A percentile compares a stretch with the other conserved stretches of the same genome.
phyloP scores from a whole-genome alignment of 176 grass and related monocot genomes.

The Ampelocalamus luodianensis region DNA sequence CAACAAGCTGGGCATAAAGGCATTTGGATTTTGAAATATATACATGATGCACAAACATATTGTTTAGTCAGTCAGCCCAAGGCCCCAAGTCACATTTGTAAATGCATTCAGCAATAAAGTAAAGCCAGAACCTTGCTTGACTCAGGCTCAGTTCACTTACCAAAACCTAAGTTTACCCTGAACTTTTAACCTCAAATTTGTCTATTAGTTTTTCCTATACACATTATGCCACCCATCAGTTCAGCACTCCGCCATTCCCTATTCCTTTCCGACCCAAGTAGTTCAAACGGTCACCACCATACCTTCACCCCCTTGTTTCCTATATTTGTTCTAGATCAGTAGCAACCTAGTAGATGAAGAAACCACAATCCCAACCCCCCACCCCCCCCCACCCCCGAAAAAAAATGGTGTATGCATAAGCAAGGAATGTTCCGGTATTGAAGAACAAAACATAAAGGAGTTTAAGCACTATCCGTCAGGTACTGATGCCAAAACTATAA shows the following conservation, averaged over 20 bases:
- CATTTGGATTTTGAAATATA: not conserved
- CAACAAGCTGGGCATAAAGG: constrained; percentile 5
- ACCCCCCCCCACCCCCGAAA: not conserved
- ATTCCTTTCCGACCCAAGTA: not conserved
- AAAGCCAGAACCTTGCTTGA: not conserved
- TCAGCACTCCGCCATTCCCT: not conserved
- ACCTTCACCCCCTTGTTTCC: not conserved
- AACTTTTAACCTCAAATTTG: not conserved
- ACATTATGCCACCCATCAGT: not conserved
- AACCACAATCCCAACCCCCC: not conserved
- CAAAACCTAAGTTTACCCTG: not conserved
- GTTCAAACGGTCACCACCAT: not conserved
- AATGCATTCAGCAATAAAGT: not conserved
- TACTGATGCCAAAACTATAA: not conserved
- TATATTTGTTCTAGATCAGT: not conserved
- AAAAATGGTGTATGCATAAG: not conserved
- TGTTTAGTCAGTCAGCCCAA: not conserved
- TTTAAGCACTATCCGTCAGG: not conserved
- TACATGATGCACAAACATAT: not conserved
- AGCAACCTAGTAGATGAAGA: not conserved
- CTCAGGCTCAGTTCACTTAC: not conserved
- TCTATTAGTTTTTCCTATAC: not conserved
- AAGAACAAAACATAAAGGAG: not conserved
- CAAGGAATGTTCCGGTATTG: not conserved
- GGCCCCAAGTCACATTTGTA: not conserved